A percentile compares a stretch with the other conserved stretches of the same genome.
Conservation (phyloP, 352 stramenopile genomes). For the Globisporangium mamillatum region DNA sequence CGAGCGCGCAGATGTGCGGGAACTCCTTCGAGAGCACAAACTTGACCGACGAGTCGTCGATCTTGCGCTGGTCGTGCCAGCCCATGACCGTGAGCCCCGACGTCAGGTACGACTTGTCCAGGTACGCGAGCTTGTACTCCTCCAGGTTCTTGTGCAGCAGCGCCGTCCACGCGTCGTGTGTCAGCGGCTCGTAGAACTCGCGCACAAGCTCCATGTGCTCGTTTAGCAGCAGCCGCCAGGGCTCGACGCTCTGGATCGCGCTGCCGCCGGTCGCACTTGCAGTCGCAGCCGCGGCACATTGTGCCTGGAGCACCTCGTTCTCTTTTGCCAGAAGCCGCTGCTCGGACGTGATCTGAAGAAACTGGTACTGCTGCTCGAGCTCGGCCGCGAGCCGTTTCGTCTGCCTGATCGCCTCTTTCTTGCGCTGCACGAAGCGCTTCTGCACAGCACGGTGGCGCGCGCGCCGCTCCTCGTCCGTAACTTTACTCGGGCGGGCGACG, state of each 20-base stretch:
- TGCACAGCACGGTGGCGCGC: slow-evolving; percentile 49
- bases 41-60: slow-evolving; percentile 35
- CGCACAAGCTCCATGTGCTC: slow-evolving; percentile 42
- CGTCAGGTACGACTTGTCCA: slow-evolving; percentile 27
- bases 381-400: slow-evolving; percentile 30
- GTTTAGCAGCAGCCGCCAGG: slow-evolving; percentile 8
- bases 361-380: slow-evolving; percentile 38
- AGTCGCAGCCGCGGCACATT: slow-evolving; percentile 5
- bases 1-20: slow-evolving; percentile 23
- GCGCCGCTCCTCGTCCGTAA: slow-evolving; percentile 37
- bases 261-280: background rate
- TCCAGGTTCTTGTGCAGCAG: slow-evolving; percentile 25
- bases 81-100: slow-evolving; percentile 44
- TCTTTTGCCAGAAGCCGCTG: slow-evolving; percentile 29
- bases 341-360: slow-evolving; percentile 36
- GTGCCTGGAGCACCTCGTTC: slow-evolving; percentile 30
- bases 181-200: slow-evolving; percentile 38
- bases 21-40: slow-evolving; percentile 54
- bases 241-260: background rate
- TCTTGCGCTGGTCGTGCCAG: slow-evolving; percentile 45
- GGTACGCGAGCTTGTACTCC: slow-evolving; percentile 26
- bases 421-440: slow-evolving; percentile 52
- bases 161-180: slow-evolving; percentile 13
- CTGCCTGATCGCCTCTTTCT: slow-evolving; percentile 42
- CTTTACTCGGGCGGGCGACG: background rate